phyloP scores from a whole-genome alignment of 2,329 filamentous ascomycete genomes.

The Pseudogymnoascus sp. region DNA sequence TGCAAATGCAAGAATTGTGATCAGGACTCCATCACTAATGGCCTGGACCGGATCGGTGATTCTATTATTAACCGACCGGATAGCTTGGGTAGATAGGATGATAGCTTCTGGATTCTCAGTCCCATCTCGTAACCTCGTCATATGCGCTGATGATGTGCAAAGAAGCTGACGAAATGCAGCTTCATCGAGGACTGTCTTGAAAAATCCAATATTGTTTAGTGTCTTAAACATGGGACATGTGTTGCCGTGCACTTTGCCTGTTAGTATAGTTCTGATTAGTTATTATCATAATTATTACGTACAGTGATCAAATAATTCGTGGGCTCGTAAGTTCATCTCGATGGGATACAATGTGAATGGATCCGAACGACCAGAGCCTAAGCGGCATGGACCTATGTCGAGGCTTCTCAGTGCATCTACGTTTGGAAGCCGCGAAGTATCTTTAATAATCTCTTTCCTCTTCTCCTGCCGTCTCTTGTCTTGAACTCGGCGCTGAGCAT shows the following conservation, averaged over 20 bases:
- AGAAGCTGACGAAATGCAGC: slow-evolving; percentile 14
- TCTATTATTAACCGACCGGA: slow-evolving; percentile 12
- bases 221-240: slow-evolving; percentile 15
- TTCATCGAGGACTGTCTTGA: slow-evolving; percentile 9
- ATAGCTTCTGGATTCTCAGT: slow-evolving; percentile 12
- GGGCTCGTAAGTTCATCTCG: slow-evolving; percentile 12
- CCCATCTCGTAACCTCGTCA: slow-evolving; percentile 8
- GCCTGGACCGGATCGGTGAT: slow-evolving; percentile 7
- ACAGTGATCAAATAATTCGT: slow-evolving; percentile 15
- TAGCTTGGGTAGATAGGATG: slow-evolving; percentile 11
- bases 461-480: background rate
- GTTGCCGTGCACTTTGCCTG: slow-evolving; percentile 10
- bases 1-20: slow-evolving; percentile 11
- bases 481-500: slow-evolving; percentile 12
- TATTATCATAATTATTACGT: background rate
- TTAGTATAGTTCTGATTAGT: background rate
- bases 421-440: slow-evolving; percentile 1
- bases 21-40: slow-evolving; percentile 10
- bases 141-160: slow-evolving; percentile 13
- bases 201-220: slow-evolving; percentile 14
- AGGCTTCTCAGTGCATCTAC: background rate
- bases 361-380: slow-evolving; percentile 11
- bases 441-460: background rate
- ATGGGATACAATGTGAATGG: slow-evolving; percentile 13
- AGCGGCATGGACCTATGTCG: background rate